These are phyloP conservation scores for Auricularia cornea DNA, from an alignment of 768 basidiomycete species.

Conservation along the genomic window DNA sequence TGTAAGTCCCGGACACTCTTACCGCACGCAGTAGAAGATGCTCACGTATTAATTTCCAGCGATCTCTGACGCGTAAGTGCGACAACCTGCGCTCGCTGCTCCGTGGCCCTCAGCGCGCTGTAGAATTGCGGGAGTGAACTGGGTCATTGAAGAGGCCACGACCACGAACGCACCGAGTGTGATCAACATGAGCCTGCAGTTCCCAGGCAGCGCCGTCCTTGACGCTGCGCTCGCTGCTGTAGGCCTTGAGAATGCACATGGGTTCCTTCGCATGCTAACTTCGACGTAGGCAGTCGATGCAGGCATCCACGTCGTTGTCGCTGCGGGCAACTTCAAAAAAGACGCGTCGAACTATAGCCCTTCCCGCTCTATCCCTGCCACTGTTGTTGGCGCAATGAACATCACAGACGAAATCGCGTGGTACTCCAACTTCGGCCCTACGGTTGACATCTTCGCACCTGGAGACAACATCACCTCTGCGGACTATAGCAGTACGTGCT, in stretches of 20 bases:
- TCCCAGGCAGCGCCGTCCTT: constrained; percentile 79
- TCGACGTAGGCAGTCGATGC: constrained; percentile 31
- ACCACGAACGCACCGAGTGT: constrained; percentile 23
- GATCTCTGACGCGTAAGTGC: constrained; percentile 1
- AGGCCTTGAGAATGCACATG: neutral
- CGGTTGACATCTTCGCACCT: constrained; percentile 10
- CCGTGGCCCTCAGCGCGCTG: too few species aligned
- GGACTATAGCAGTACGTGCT: neutral
- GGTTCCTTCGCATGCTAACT: neutral
- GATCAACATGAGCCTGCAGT: constrained; percentile 87
- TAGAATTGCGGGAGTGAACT: constrained; percentile 25
- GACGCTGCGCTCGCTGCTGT: constrained; percentile 59
- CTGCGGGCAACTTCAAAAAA: constrained; percentile 9
- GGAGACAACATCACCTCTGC: constrained; percentile 9
- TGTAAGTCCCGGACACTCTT: constrained; percentile 13
- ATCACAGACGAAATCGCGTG: constrained; percentile 8
- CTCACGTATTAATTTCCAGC: neutral
- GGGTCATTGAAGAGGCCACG: constrained; percentile 16
- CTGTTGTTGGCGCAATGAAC: constrained; percentile 9
- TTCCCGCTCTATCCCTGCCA: constrained; percentile 5
- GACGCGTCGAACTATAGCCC: constrained; percentile 5
- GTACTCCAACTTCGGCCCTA: constrained; percentile 11
- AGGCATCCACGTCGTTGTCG: constrained; percentile 8
- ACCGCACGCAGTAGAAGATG: too few species aligned
- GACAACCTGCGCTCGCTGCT: neutral